These are phyloP conservation scores for Talaromyces sp. DNA, from an alignment of 2,329 filamentous ascomycete genomes.

Conservation along the genomic window DNA sequence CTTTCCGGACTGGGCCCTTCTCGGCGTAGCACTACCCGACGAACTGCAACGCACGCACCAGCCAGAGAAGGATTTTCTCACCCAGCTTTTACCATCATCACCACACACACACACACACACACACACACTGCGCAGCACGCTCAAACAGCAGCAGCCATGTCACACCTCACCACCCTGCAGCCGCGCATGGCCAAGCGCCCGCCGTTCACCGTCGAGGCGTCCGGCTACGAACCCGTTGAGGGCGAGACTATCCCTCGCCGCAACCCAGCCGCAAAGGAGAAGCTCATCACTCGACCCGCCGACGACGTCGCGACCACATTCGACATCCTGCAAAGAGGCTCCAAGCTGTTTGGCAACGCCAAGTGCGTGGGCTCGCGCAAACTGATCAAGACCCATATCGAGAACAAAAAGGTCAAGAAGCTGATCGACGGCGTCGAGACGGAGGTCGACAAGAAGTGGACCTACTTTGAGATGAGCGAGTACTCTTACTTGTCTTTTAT, in stretches of 20 bases:
- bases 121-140: not conserved
- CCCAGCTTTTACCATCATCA: not conserved
- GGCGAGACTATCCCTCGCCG: constrained; percentile 83
- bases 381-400: constrained; percentile 71
- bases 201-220: constrained; percentile 69
- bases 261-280: constrained; percentile 65
- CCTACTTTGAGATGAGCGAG: constrained; percentile 75
- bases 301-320: constrained; percentile 71
- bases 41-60: not conserved
- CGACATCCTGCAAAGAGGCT: constrained; percentile 69
- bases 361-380: constrained; percentile 66
- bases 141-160: not conserved
- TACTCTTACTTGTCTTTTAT: constrained; percentile 74
- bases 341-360: constrained; percentile 57
- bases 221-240: constrained; percentile 62
- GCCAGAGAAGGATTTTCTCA: not conserved
- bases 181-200: constrained; percentile 59
- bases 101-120: not conserved
- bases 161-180: constrained; percentile 22
- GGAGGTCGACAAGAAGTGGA: constrained; percentile 87
- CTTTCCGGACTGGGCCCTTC: not conserved
- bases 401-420: constrained; percentile 88
- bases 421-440: constrained; percentile 72
- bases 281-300: constrained; percentile 60
- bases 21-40: not conserved